Evolutionary conservation across 257 asterid species (phyloP), one percentile per base, ranked within the genome.

Genomic region (Nicotiana benthamiana): DNA sequence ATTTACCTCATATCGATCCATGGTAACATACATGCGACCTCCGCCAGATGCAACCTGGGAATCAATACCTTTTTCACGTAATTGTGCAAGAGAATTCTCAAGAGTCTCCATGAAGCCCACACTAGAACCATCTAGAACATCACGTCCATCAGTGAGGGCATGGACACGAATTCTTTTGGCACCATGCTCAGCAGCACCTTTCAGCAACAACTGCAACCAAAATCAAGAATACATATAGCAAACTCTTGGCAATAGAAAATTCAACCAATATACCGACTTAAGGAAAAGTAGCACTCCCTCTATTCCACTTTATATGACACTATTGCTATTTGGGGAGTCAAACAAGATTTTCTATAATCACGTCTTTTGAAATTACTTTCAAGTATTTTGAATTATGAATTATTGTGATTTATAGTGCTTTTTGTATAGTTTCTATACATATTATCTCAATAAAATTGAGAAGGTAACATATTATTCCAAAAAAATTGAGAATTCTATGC

Each of bases 1-100:
- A 22, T 80, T 83, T 80, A 90, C 99, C 91, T 95, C 99, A 59
- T 95, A 95, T 56, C 99, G 94, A 82, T 95, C 98, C 99, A 95
- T 95, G 17, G 98, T 93, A 57, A 93, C 98, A 70, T 92, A 90
- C 99, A 95, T 95, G 26, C 99, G 97, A 54, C 99, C 99, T 43
- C 99, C 99, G 66, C 99, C 99, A 57, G 99, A 95, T 81, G 99
- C 99, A 87, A 90, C 76, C 86, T 83, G 90, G 13, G 99, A 98
- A 85, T 95, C 99, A 75, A 95, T 83, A 40, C 97, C 99, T 28
- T 92, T 90, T 67, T 62, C 95, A 0, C 97, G 91, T 72, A 95
- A 87, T 79, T 91, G 82, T 24, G 83, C 88, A 28, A 95, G 97
- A 87, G 91, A 97, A 65, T 85, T 90, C 85, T 92, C 97, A 11